Conservation (phyloP, 257 asterid genomes). For the Ilex aquifolium region DNA sequence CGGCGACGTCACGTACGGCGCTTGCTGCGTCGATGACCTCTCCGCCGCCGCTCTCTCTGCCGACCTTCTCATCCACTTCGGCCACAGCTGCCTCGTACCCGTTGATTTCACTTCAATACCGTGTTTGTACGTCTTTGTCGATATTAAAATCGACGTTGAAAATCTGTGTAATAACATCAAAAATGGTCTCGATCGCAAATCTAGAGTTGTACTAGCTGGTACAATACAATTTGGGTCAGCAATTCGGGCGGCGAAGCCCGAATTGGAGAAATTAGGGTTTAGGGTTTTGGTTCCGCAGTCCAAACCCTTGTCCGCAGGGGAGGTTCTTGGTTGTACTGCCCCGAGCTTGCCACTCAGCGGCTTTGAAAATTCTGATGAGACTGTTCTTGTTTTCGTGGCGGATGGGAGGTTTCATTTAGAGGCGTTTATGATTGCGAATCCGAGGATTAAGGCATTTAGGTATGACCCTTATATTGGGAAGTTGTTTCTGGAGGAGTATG, state of each 20-base stretch:
- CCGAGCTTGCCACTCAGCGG: slow-evolving; percentile 45
- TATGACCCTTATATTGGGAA: slow-evolving; percentile 84
- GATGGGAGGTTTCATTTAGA: slow-evolving; percentile 97
- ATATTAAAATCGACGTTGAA: slow-evolving; percentile 53
- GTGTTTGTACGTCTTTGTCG: slow-evolving; percentile 78
- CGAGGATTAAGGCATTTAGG: slow-evolving; percentile 57
- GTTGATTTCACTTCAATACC: slow-evolving; percentile 72
- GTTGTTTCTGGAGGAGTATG: slow-evolving; percentile 90
- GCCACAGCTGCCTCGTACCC: slow-evolving; percentile 93
- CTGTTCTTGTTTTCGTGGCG: slow-evolving; percentile 48
- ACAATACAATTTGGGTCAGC: slow-evolving; percentile 83
- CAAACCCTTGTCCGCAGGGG: slow-evolving; percentile 95
- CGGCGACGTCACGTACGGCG: slow-evolving; percentile 97
- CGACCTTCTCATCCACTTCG: slow-evolving; percentile 83
- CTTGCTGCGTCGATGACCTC: slow-evolving; percentile 92
- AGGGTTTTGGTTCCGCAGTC: slow-evolving; percentile 78
- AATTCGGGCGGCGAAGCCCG: slow-evolving; percentile 77
- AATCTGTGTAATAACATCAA: neutral
- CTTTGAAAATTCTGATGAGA: neutral
- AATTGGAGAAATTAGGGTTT: slow-evolving; percentile 77
- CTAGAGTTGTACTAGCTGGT: slow-evolving; percentile 63
- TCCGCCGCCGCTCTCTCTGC: slow-evolving; percentile 84
- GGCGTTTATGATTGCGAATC: slow-evolving; percentile 98
- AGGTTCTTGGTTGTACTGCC: slow-evolving; percentile 94
- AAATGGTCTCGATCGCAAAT: neutral